Percentiles rank a stretch among this genome's conserved stretches.
Evolutionary conservation across 768 basidiomycete species (phyloP).

Genomic region (Vishniacozyma victoriae): DNA sequence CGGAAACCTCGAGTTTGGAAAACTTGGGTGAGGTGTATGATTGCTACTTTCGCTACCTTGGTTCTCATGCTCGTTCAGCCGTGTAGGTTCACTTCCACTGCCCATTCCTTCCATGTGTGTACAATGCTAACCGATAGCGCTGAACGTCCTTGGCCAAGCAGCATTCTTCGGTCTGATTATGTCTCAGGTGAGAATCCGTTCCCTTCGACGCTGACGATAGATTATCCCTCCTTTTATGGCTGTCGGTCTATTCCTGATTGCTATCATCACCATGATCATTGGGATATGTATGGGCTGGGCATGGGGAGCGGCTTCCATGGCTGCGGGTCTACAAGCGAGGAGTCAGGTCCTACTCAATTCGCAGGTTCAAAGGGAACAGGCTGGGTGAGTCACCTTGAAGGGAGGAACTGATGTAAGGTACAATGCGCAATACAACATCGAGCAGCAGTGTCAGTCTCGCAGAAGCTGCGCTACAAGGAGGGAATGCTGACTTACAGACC

Average conservation of each 20-base stretch:
- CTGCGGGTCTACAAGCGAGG: conserved; percentile 50
- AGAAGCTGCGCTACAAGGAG: conserved; percentile 35
- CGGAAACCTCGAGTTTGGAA: conserved; percentile 35
- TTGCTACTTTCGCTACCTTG: conserved; percentile 32
- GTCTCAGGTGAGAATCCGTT: conserved; percentile 36
- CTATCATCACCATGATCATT: conserved; percentile 51
- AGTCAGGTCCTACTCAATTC: conserved; percentile 23
- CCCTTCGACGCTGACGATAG: not conserved
- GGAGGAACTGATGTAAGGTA: conserved; percentile 8
- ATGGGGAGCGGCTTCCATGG: conserved; percentile 56
- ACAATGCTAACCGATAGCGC: conserved; percentile 9
- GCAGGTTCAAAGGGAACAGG: conserved; percentile 20
- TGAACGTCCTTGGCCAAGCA: conserved; percentile 35
- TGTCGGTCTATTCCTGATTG: conserved; percentile 53
- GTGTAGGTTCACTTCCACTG: conserved; percentile 19
- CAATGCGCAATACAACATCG: conserved; percentile 34
- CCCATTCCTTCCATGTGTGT: not conserved
- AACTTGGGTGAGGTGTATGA: conserved; percentile 37
- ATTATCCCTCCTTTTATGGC: conserved; percentile 55
- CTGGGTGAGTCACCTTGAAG: conserved; percentile 23
- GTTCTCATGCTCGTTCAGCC: conserved; percentile 34
- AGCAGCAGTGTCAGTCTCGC: conserved; percentile 28
- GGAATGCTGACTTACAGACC: conserved; percentile 31
- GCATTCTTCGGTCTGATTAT: conserved; percentile 53
- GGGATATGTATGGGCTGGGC: conserved; percentile 57